Conservation (phyloP, 2,329 filamentous ascomycete species). For the Lecanicillium sp. region DNA sequence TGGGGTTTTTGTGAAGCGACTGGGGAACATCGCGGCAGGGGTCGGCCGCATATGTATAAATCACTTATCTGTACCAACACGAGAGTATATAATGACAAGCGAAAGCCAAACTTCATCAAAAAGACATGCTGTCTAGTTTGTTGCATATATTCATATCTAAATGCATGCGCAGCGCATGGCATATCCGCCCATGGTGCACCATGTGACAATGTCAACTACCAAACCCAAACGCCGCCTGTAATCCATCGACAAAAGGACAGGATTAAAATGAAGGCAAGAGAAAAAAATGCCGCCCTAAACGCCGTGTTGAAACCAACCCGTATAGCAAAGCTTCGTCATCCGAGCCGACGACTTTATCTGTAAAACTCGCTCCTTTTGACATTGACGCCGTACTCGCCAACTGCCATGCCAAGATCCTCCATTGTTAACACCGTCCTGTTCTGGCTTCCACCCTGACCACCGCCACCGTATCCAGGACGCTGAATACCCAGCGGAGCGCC, state of each 20-base stretch:
- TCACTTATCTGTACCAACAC: conserved; percentile 20
- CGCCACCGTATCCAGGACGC: conserved; percentile 74
- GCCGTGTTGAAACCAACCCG: too few relatives aligned
- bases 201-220: background rate
- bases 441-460: conserved; percentile 80
- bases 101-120: conserved; percentile 8
- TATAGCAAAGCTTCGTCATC: too few relatives aligned
- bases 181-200: too few relatives aligned
- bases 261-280: background rate
- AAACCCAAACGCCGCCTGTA: background rate
- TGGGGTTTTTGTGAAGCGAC: background rate
- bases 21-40: conserved; percentile 1
- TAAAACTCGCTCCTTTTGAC: conserved; percentile 98
- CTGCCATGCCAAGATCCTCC: conserved; percentile 97
- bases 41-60: conserved; percentile 18
- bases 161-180: too few relatives aligned
- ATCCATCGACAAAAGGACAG: background rate
- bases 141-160: background rate
- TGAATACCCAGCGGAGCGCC: conserved; percentile 63
- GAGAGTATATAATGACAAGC: conserved; percentile 9
- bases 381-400: conserved; percentile 95
- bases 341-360: too few relatives aligned
- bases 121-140: background rate
- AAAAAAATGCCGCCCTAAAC: background rate
- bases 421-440: conserved; percentile 94